Base-by-base conservation (phyloP, 169 alveolate species). In the Plasmodium gonderi region DNA sequence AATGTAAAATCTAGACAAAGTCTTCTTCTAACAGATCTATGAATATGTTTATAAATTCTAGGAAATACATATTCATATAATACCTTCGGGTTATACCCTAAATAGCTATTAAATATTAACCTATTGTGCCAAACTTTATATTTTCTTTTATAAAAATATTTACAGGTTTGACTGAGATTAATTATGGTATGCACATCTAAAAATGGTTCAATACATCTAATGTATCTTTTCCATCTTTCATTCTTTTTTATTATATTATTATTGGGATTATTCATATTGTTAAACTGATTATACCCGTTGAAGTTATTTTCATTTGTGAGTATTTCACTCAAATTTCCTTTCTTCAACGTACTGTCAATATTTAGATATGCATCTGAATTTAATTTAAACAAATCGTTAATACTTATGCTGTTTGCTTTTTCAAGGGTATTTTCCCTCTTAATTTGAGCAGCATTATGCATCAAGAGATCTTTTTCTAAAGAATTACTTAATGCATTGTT, bases 1-100 rank as follows among this genome's bases (percentile, higher is more conserved):
- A 92, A 91, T 49, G 97, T 94, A 75, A 97, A 96, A 90, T 97
- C 98, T 72, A 97, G 89, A 51, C 95, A 67, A 33, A 94, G 60
- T 47, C 93, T 92, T 64, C 93, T 90, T 54, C 91, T 68, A 36
- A 94, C 95, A 23, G 96, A 75, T 38, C 94, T 64, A 47, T 89
- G 92, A 36, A 94, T 51, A 49, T 81, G 96, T 33, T 51, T 92
- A 47, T 64, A 90, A 12, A 93, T 74, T 60, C 90, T 64, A 6
- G 97, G 97, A 2, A 95, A 68, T n/a, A 95, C 95, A 47, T 33
- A 77, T 54, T 72, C 87, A 51, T 94, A 78, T 36, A 95, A 65
- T 6, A 91, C 36, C 49, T 95, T 91, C 47, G 96, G 94, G 68
- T 95, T 95, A 44, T 92, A 94, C 0, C 97, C 97, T 40, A 80